A percentile compares a stretch with the other conserved stretches of the same genome.
phyloP scores from a whole-genome alignment of 306 rosid species.

The Abrus precatorius region DNA sequence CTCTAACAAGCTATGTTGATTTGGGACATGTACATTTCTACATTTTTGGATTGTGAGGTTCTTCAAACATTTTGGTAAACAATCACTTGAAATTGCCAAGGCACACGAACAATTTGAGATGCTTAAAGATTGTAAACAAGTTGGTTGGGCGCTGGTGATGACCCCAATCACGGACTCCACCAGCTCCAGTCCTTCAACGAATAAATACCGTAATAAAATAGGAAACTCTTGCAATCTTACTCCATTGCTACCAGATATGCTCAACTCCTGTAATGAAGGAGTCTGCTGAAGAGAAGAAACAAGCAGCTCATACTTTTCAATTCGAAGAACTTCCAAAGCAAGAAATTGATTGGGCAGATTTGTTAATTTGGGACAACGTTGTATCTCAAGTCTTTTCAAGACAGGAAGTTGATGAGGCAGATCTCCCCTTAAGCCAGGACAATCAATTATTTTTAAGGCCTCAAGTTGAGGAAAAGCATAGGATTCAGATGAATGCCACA shows the following conservation, averaged over 20 bases:
- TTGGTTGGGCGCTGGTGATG: background rate
- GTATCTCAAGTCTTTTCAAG: background rate
- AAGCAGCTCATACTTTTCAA: background rate
- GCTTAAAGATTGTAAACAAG: background rate
- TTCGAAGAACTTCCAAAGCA: background rate
- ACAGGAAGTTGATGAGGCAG: background rate
- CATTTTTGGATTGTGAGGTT: background rate
- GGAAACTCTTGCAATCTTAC: background rate
- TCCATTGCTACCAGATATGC: background rate
- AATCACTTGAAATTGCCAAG: background rate
- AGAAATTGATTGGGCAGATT: background rate
- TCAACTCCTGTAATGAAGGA: background rate
- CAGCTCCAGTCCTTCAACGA: background rate
- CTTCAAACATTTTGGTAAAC: background rate
- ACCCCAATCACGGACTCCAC: background rate
- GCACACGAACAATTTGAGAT: background rate
- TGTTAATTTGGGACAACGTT: background rate
- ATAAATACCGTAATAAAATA: background rate
- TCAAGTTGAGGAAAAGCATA: slow-evolving; percentile 25
- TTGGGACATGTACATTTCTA: background rate
- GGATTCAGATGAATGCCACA: slow-evolving; percentile 20
- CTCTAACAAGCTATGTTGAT: background rate
- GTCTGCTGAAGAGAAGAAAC: background rate
- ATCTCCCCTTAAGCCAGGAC: slow-evolving; percentile 12
- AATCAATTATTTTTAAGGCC: accelerated